phyloP scores from a whole-genome alignment of 352 stramenopile genomes.

The Globisporangium recalcitrans region DNA sequence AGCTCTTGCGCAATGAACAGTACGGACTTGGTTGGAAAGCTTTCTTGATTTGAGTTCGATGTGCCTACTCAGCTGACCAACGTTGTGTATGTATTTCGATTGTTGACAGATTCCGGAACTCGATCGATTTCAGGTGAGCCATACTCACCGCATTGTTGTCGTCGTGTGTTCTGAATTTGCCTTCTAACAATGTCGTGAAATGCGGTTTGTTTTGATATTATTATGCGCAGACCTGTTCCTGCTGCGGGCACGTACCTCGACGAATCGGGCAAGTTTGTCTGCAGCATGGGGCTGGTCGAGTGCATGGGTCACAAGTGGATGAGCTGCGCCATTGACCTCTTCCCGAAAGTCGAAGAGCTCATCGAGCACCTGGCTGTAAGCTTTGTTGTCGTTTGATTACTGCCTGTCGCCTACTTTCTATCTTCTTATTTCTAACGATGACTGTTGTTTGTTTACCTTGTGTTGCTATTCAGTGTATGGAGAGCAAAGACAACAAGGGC shows the following conservation, averaged over 20 bases:
- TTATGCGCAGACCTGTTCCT: conserved; percentile 34
- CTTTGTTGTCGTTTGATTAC: conserved; percentile 3
- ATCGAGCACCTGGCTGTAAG: conserved; percentile 59
- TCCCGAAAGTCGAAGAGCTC: conserved; percentile 51
- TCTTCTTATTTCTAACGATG: conserved; percentile 9
- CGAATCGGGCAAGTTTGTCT: conserved; percentile 56
- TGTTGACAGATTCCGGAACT: conserved; percentile 57
- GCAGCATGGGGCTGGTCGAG: conserved; percentile 59
- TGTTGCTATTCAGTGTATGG: conserved; percentile 37
- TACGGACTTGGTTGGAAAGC: conserved; percentile 18
- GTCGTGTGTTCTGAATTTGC: background rate
- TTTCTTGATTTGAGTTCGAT: background rate
- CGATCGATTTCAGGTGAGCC: conserved; percentile 52
- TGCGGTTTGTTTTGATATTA: background rate
- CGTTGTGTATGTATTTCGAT: background rate
- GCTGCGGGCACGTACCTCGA: conserved; percentile 64
- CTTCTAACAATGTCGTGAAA: background rate
- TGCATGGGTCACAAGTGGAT: conserved; percentile 78
- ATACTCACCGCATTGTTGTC: no score
- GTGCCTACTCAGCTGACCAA: background rate
- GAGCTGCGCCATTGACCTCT: conserved; percentile 67
- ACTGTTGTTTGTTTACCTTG: background rate
- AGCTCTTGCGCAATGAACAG: conserved; percentile 55
- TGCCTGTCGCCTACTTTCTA: background rate
- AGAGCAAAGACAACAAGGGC: conserved; percentile 75